Conservation (phyloP, 2,329 filamentous ascomycete genomes). For the Calonectria pauciramosa region DNA sequence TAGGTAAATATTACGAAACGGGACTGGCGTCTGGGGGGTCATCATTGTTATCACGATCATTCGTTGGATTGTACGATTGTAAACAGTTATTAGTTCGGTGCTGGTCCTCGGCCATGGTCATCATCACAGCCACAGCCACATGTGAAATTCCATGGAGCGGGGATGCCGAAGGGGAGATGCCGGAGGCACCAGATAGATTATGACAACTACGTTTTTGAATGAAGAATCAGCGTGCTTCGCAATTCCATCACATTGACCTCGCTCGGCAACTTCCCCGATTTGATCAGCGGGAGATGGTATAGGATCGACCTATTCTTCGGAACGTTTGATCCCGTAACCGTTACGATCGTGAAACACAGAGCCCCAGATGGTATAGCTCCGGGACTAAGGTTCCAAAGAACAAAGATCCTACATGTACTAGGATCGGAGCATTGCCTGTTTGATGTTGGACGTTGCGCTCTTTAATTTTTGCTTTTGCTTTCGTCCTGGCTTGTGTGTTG, state of each 20-base stretch:
- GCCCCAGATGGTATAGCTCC: background rate
- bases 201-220: constrained; percentile 1
- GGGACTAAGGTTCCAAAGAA: background rate
- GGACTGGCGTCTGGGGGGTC: background rate
- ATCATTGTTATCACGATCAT: background rate
- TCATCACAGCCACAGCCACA: background rate
- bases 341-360: background rate
- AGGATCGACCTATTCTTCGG: background rate
- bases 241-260: background rate
- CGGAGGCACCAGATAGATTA: constrained; percentile 9
- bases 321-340: background rate
- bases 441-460: background rate
- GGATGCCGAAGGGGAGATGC: background rate
- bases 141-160: background rate
- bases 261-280: background rate
- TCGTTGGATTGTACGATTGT: constrained; percentile 23
- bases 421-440: constrained; percentile 5
- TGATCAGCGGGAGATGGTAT: background rate
- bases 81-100: background rate
- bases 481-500: background rate
- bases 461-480: background rate
- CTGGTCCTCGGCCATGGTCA: background rate
- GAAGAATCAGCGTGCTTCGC: constrained; percentile 8
- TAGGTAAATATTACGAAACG: background rate
- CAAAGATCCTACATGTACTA: background rate